Evolutionary conservation across 1,284 basidiomycete species (phyloP).

Genomic region (Tylopilus sp.): DNA sequence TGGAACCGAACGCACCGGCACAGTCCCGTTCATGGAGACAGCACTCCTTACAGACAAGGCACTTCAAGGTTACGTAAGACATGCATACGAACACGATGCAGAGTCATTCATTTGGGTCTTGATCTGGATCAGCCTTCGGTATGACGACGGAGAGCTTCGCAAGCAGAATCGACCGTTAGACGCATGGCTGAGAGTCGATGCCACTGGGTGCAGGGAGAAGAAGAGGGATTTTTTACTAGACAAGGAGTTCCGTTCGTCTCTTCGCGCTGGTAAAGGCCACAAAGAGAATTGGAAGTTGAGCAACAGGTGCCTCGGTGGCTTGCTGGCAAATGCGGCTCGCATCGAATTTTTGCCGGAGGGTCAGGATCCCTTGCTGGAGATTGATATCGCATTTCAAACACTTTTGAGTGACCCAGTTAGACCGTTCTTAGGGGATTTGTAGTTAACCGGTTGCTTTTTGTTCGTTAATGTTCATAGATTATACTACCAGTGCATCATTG

Average conservation of each 20-base stretch:
- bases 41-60: slow-evolving; percentile 20
- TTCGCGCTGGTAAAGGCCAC: background rate
- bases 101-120: slow-evolving; percentile 21
- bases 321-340: too few relatives aligned
- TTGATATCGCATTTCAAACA: too few relatives aligned
- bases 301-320: background rate
- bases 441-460: too few relatives aligned
- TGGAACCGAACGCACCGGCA: slow-evolving; percentile 24
- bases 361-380: too few relatives aligned
- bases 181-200: background rate
- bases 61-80: slow-evolving; percentile 13
- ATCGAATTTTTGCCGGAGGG: too few relatives aligned
- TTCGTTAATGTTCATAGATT: too few relatives aligned
- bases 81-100: slow-evolving; percentile 29
- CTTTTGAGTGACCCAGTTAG: too few relatives aligned
- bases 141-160: background rate
- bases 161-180: background rate
- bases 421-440: too few relatives aligned
- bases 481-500: too few relatives aligned
- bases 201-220: background rate
- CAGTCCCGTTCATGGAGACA: slow-evolving; percentile 32
- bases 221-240: background rate
- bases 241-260: background rate
- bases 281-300: background rate
- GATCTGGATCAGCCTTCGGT: slow-evolving; percentile 8